Base-by-base conservation (phyloP, 148 eudicot genomes). In the Rhododendron molle region DNA sequence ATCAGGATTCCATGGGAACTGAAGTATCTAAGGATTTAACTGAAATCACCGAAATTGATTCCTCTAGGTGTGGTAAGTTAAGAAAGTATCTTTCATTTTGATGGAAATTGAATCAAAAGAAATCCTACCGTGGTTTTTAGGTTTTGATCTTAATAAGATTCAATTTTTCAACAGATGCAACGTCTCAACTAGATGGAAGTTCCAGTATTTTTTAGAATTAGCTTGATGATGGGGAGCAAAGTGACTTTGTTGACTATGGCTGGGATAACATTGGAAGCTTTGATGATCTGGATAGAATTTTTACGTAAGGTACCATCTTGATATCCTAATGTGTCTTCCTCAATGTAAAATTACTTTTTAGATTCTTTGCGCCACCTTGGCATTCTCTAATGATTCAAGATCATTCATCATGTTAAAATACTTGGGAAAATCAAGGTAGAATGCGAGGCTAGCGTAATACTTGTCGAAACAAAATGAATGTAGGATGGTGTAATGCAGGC, bases 251-350 rank as follows among this genome's bases (percentile, higher is more conserved):
- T 87, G 92, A 91, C 87, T 92, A 92, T 87, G 89, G 91, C 83
- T 96, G 98, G 98, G 92, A 89, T 86, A 91, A 89, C 88, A 92
- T 96, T 89, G 98, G 94, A 84, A 93, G 96, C 86, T 94, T 93
- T 83, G 95, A 96, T 88, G 98, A 94, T 90, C 94, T 96, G 73
- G 96, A 94, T 86, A 91, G 90, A 80, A 96, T 96, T 80, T 94
- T 96, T 88, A 94, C 98, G 98, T 96, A 91, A 88, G 46, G 36
- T 74, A 40, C 67, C 87, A 72, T 52, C 65, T 85, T 36, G 9
- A 30, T 84, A n/a, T 56, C 62, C 74, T 85, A 20, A 11, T 47
- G 3, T n/a, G n/a, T n/a, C n/a, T n/a, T n/a, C n/a, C n/a, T n/a
- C n/a, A n/a, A n/a, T n/a, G n/a, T n/a, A n/a, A n/a, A n/a, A n/a